A percentile compares a stretch with the other conserved stretches of the same genome.
These are phyloP conservation scores for Phytophthora brassicae DNA, from an alignment of 352 stramenopile genomes.

Conservation along the genomic window DNA sequence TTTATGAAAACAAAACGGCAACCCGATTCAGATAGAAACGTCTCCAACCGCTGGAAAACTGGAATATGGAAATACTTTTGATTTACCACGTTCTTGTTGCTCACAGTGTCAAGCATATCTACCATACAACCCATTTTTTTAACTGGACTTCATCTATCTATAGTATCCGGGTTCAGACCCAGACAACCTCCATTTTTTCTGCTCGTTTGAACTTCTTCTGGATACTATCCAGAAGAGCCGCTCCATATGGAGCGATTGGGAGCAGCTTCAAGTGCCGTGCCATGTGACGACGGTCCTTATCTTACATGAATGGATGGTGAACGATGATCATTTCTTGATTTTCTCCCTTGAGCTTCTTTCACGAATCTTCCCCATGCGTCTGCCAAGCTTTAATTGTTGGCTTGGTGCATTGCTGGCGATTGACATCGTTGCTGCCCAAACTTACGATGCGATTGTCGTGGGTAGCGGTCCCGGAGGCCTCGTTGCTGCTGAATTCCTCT, in stretches of 20 bases:
- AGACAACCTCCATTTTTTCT: slow-evolving; percentile 15
- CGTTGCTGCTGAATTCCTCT: slow-evolving; percentile 60
- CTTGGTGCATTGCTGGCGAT: slow-evolving; percentile 12
- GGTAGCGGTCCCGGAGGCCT: slow-evolving; percentile 59
- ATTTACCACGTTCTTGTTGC: too few species aligned
- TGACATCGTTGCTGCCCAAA: slow-evolving; percentile 18
- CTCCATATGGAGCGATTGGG: slow-evolving; percentile 9
- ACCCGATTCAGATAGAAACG: too few species aligned
- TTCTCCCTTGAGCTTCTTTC: background rate
- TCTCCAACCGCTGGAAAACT: too few species aligned
- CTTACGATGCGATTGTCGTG: slow-evolving; percentile 61
- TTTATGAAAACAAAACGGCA: too few species aligned
- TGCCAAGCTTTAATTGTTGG: slow-evolving; percentile 5
- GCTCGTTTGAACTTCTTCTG: slow-evolving; percentile 13
- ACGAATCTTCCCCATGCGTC: slow-evolving; percentile 8
- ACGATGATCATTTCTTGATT: slow-evolving; percentile 15
- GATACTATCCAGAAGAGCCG: slow-evolving; percentile 5
- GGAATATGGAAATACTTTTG: too few species aligned
- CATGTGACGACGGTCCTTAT: background rate
- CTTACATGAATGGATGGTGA: background rate
- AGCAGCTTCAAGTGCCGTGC: slow-evolving; percentile 3
- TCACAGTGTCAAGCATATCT: too few species aligned
- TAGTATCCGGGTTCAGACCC: slow-evolving; percentile 13
- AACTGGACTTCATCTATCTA: slow-evolving; percentile 12
- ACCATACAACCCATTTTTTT: too few species aligned